These are phyloP conservation scores for Physcomitrium patens DNA, from an alignment of 225 moss, liverwort and hornwort genomes.

Conservation along the genomic window DNA sequence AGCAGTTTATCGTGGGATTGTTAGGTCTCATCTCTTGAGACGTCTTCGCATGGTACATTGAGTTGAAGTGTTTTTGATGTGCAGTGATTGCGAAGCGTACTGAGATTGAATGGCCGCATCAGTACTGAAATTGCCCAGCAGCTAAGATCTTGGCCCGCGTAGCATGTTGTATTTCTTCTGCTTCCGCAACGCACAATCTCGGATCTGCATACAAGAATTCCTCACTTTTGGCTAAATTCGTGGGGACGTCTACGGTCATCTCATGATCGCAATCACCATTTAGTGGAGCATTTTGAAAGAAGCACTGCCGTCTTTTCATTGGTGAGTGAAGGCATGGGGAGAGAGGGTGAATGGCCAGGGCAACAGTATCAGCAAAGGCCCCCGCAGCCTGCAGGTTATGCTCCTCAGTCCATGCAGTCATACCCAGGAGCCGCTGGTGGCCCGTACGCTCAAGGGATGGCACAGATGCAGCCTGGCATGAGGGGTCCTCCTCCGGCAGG, in stretches of 20 bases:
- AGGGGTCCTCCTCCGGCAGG: slow-evolving; percentile 57
- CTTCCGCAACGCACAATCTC: too few relatives aligned
- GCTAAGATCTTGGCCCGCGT: too few relatives aligned
- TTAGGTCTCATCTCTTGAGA: too few relatives aligned
- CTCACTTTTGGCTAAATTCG: not conserved
- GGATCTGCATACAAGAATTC: too few relatives aligned
- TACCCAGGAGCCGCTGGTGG: slow-evolving; percentile 31
- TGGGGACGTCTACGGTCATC: not conserved
- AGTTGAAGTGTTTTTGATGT: too few relatives aligned
- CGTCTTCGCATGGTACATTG: too few relatives aligned
- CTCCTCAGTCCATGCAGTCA: slow-evolving; percentile 38
- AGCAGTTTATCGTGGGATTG: too few relatives aligned
- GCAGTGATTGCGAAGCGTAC: too few relatives aligned
- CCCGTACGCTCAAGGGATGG: slow-evolving; percentile 37
- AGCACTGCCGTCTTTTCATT: slow-evolving; percentile 11
- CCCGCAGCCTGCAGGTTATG: slow-evolving; percentile 48
- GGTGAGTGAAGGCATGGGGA: slow-evolving; percentile 50
- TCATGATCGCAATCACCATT: slow-evolving; percentile 7
- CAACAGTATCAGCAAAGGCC: slow-evolving; percentile 46
- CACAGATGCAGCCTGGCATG: slow-evolving; percentile 40
- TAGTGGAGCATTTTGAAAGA: not conserved
- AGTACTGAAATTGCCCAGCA: too few relatives aligned
- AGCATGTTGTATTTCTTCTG: too few relatives aligned
- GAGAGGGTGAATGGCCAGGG: slow-evolving; percentile 67
- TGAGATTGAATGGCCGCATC: too few relatives aligned